These are phyloP conservation scores for Pseudophaeomoniella oleicola DNA, from an alignment of 2,329 filamentous ascomycete species.

Conservation along the genomic window DNA sequence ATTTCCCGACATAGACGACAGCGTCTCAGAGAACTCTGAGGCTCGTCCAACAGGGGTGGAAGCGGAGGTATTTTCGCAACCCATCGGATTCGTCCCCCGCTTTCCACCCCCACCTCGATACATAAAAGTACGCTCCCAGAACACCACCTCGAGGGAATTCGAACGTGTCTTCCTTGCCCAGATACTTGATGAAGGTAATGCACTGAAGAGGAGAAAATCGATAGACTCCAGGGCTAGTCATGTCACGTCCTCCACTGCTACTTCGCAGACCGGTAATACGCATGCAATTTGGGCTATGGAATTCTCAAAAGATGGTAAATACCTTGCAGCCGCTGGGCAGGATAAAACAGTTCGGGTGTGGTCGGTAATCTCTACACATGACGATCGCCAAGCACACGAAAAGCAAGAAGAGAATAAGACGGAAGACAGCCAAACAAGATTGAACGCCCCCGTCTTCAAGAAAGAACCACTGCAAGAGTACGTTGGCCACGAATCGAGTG, in stretches of 20 bases:
- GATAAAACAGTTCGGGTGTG: conserved; percentile 78
- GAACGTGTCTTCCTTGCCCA: conserved; percentile 83
- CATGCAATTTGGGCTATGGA: conserved; percentile 76
- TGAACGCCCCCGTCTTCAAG: conserved; percentile 84
- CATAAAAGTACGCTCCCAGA: conserved; percentile 67
- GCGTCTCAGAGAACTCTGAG: conserved; percentile 56
- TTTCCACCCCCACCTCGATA: conserved; percentile 84
- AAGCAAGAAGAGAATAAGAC: conserved; percentile 46
- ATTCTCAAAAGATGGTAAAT: conserved; percentile 84
- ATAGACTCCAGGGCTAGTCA: conserved; percentile 14
- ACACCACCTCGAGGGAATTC: conserved; percentile 72
- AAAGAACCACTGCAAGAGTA: conserved; percentile 68
- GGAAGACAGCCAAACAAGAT: conserved; percentile 39
- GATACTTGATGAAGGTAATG: conserved; percentile 54
- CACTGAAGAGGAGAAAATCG: conserved; percentile 16
- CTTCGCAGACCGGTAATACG: conserved; percentile 27
- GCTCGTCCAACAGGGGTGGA: conserved; percentile 68
- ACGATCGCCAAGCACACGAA: conserved; percentile 63
- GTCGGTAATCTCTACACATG: conserved; percentile 68
- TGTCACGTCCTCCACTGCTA: conserved; percentile 10
- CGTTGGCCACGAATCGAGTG: conserved; percentile 66
- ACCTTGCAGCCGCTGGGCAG: conserved; percentile 81
- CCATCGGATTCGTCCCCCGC: conserved; percentile 68
- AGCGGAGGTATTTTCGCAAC: conserved; percentile 66
- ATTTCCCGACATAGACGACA: conserved; percentile 32